Evolutionary conservation across 257 asterid species (phyloP).

Genomic region (Solanum megistacrolobum): DNA sequence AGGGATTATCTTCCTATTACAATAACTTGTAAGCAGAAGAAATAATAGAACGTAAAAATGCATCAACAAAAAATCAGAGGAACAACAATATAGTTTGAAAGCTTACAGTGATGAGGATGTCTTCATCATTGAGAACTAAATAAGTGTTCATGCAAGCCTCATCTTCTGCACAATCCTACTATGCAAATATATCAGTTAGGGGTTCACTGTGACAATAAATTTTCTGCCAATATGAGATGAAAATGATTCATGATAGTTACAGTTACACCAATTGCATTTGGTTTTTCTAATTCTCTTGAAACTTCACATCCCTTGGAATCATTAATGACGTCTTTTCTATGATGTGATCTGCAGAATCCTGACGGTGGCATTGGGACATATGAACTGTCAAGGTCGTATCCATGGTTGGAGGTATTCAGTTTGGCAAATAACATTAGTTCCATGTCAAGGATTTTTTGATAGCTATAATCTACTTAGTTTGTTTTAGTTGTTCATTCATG

Average conservation of each 20-base stretch:
- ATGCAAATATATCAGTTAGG: background rate
- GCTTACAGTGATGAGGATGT: background rate
- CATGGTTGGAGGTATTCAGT: slow-evolving; percentile 80
- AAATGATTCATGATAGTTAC: background rate
- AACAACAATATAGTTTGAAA: background rate
- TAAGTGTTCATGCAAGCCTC: background rate
- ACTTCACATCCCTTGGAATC: background rate
- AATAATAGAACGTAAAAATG: background rate
- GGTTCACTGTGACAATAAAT: background rate
- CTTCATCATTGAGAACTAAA: background rate
- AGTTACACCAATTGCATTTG: background rate
- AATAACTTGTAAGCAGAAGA: background rate
- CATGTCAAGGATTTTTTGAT: background rate
- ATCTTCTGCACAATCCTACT: background rate
- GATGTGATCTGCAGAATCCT: slow-evolving; percentile 39
- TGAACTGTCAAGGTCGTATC: slow-evolving; percentile 90
- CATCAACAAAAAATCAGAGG: background rate
- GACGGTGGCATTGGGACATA: slow-evolving; percentile 88
- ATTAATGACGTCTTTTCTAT: background rate
- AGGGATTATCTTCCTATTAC: background rate
- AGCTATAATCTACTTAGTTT: background rate
- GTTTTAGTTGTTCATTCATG: background rate
- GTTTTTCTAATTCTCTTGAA: background rate
- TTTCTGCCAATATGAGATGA: background rate
- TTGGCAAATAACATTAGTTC: background rate